phyloP scores from a whole-genome alignment of 441 rosid species.

The Omphalea diandra region DNA sequence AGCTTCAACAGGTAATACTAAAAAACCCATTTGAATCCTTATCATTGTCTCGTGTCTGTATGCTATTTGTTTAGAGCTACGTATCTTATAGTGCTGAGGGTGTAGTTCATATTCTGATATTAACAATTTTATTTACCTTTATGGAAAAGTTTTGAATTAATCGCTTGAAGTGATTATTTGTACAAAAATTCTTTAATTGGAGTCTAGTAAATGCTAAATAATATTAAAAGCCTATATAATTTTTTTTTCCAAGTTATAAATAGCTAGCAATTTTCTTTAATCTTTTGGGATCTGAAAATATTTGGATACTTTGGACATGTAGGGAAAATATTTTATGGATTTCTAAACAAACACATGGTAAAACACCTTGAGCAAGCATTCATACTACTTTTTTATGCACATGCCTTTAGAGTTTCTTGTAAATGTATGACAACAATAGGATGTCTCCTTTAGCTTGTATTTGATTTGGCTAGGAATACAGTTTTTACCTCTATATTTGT shows the following conservation, averaged over 20 bases:
- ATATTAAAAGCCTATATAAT: neutral
- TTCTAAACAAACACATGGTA: neutral
- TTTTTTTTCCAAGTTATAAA: neutral
- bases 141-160: no score
- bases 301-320: neutral
- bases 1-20: constrained; percentile 63
- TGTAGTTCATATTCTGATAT: neutral
- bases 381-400: neutral
- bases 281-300: neutral
- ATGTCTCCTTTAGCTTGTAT: no score
- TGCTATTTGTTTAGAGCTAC: neutral
- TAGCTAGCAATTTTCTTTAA: no score
- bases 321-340: neutral
- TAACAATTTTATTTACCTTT: no score
- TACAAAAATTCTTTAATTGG: neutral
- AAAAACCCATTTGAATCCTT: neutral
- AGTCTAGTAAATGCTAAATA: no score
- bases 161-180: no score
- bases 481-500: neutral
- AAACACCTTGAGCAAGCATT: neutral
- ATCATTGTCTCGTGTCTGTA: neutral
- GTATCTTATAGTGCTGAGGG: neutral
- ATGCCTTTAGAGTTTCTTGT: neutral
- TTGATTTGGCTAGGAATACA: neutral
- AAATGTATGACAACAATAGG: neutral